Evolutionary conservation across 2,329 filamentous ascomycete genomes (phyloP).

Genomic region (Trichoderma sp.): DNA sequence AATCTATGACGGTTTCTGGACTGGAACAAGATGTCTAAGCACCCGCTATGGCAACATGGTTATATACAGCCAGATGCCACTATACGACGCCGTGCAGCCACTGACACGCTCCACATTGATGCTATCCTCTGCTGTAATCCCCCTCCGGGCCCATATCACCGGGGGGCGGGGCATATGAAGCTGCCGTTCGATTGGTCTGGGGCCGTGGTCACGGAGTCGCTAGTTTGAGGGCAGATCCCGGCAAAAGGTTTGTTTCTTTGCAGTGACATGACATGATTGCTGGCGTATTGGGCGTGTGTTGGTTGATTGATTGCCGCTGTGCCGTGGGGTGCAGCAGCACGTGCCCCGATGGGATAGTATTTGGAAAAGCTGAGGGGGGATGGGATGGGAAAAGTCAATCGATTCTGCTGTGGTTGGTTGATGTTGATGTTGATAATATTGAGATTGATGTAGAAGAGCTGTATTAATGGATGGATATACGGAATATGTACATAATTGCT

Average conservation of each 20-base stretch:
- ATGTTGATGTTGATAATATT: not conserved
- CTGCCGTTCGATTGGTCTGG: not conserved
- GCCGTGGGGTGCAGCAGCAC: not conserved
- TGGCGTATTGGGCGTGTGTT: not conserved
- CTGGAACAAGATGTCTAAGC: not conserved
- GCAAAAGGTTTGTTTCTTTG: not conserved
- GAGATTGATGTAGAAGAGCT: not conserved
- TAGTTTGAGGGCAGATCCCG: not conserved
- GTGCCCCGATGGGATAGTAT: not conserved
- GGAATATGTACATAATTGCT: no score
- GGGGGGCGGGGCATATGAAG: not conserved
- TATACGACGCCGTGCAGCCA: constrained; percentile 4
- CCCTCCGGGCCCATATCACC: not conserved
- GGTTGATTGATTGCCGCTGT: not conserved
- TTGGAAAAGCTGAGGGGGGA: not conserved
- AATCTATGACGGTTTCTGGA: not conserved
- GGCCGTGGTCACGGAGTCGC: not conserved
- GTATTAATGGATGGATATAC: not conserved
- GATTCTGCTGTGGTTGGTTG: not conserved
- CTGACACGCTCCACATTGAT: not conserved
- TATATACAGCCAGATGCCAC: not conserved
- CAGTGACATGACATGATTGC: constrained; percentile 1
- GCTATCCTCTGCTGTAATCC: not conserved
- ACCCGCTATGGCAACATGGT: not conserved
- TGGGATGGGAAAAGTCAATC: not conserved